Evolutionary conservation across 768 basidiomycete species (phyloP).

Genomic region (Erythrobasidium yunnanense): DNA sequence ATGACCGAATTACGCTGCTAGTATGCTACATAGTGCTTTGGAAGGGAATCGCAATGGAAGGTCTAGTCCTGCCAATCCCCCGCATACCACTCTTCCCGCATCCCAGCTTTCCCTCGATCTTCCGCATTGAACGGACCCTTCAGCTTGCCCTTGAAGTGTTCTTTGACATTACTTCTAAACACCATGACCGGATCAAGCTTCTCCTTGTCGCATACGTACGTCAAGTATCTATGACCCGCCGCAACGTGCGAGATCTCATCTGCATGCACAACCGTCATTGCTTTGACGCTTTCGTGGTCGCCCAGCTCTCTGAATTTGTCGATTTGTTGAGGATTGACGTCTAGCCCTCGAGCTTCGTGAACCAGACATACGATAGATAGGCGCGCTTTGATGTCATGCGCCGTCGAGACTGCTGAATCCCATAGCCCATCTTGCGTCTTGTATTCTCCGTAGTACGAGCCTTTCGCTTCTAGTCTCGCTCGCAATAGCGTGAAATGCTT

Average conservation of each 20-base stretch:
- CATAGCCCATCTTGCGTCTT: slow-evolving; percentile 70
- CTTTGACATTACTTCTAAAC: slow-evolving; percentile 60
- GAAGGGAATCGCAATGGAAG: too few species aligned
- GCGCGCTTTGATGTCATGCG: slow-evolving; percentile 57
- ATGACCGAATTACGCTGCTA: too few species aligned
- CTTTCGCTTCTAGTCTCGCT: slow-evolving; percentile 52
- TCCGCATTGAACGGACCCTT: slow-evolving; percentile 71
- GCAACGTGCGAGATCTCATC: slow-evolving; percentile 53
- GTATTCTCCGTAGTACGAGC: slow-evolving; percentile 61
- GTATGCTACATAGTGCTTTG: too few species aligned
- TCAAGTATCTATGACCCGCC: slow-evolving; percentile 60
- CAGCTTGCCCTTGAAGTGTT: slow-evolving; percentile 60
- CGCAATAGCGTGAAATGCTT: slow-evolving; percentile 69
- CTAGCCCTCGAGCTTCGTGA: slow-evolving; percentile 70
- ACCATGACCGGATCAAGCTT: slow-evolving; percentile 53
- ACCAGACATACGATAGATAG: slow-evolving; percentile 75
- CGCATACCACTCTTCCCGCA: slow-evolving; percentile 60
- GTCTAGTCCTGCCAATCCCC: too few species aligned
- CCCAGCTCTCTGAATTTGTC: slow-evolving; percentile 58
- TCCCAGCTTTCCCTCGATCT: slow-evolving; percentile 61
- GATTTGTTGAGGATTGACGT: slow-evolving; percentile 73
- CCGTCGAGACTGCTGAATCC: slow-evolving; percentile 63
- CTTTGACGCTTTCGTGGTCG: slow-evolving; percentile 58
- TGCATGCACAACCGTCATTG: slow-evolving; percentile 45
- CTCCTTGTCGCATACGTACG: slow-evolving; percentile 56